Percentiles rank a stretch among this genome's conserved stretches.
phyloP scores from a whole-genome alignment of 1,139 yeast species.

The Blastobotrys proliferans region DNA sequence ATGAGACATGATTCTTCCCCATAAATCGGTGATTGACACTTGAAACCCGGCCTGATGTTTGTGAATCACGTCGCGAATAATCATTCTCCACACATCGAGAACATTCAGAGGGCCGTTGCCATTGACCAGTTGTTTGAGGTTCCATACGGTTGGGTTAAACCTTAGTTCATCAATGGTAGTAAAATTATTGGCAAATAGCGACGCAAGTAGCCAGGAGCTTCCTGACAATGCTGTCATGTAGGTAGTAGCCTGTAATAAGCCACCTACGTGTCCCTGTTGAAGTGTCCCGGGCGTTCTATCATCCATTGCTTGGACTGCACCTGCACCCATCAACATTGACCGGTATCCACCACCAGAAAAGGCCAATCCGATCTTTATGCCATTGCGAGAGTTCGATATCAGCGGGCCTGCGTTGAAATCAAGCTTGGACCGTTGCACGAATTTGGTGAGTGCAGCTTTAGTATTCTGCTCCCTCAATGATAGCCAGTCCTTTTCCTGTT shows the following conservation, averaged over 20 bases:
- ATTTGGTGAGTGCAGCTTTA: conserved; percentile 15
- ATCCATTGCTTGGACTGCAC: conserved; percentile 70
- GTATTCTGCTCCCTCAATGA: conserved; percentile 13
- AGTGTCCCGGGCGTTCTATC: conserved; percentile 54
- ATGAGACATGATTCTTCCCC: conserved; percentile 81
- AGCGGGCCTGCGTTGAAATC: conserved; percentile 18
- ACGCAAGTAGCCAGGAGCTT: conserved; percentile 82
- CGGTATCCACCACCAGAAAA: conserved; percentile 85
- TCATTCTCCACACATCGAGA: conserved; percentile 43
- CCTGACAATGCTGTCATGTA: conserved; percentile 78
- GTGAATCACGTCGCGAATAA: conserved; percentile 47
- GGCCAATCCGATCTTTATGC: conserved; percentile 53
- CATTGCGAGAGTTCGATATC: conserved; percentile 6
- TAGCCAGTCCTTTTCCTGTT: conserved; percentile 19
- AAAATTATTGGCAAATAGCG: conserved; percentile 77
- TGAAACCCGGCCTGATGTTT: conserved; percentile 69
- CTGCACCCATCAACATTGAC: conserved; percentile 79
- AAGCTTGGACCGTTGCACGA: conserved; percentile 25
- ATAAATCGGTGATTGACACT: conserved; percentile 67
- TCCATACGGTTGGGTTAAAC: conserved; percentile 10
- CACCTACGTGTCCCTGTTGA: conserved; percentile 65
- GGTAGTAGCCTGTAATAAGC: conserved; percentile 67
- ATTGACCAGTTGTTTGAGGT: conserved; percentile 8
- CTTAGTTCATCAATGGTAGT: conserved; percentile 56
- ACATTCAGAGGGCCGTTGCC: conserved; percentile 42